Evolutionary conservation across 345 rosid genomes (phyloP).

Genomic region (Arabidopsis thaliana): DNA sequence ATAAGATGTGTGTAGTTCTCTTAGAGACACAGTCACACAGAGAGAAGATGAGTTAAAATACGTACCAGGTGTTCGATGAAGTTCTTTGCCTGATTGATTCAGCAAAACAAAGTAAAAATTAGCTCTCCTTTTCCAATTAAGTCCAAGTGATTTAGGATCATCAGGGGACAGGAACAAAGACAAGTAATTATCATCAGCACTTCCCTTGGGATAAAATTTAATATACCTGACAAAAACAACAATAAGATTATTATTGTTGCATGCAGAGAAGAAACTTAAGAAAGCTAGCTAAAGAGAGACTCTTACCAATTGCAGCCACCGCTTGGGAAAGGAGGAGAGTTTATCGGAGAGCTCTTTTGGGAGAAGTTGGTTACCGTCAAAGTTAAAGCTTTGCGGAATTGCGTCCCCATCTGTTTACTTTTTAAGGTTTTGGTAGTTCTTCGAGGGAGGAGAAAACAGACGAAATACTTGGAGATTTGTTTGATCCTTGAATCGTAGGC

Average conservation of each 20-base stretch:
- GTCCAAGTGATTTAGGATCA: slow-evolving; percentile 4
- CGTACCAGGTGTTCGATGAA: background rate
- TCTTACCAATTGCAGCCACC: slow-evolving; percentile 15
- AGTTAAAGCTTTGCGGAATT: slow-evolving; percentile 7
- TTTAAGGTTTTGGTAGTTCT: slow-evolving; percentile 7
- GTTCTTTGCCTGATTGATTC: slow-evolving; percentile 17
- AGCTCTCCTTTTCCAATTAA: slow-evolving; percentile 4
- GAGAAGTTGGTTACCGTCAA: slow-evolving; percentile 7
- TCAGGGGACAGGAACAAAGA: background rate
- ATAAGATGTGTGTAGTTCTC: background rate
- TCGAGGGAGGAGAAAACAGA: background rate
- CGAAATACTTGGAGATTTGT: background rate
- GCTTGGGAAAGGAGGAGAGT: slow-evolving; percentile 16
- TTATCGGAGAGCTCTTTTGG: background rate
- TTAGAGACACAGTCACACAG: background rate
- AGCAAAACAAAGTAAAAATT: slow-evolving; percentile 3
- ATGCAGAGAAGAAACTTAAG: background rate
- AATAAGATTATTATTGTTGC: background rate
- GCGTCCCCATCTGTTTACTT: background rate
- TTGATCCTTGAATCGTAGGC: background rate
- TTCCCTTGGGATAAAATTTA: background rate
- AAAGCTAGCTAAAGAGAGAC: background rate
- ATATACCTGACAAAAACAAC: background rate
- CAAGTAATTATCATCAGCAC: background rate
- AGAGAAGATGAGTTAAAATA: background rate